Evolutionary conservation across 2,329 filamentous ascomycete genomes (phyloP).

Genomic region (Bipolaris gigantea): DNA sequence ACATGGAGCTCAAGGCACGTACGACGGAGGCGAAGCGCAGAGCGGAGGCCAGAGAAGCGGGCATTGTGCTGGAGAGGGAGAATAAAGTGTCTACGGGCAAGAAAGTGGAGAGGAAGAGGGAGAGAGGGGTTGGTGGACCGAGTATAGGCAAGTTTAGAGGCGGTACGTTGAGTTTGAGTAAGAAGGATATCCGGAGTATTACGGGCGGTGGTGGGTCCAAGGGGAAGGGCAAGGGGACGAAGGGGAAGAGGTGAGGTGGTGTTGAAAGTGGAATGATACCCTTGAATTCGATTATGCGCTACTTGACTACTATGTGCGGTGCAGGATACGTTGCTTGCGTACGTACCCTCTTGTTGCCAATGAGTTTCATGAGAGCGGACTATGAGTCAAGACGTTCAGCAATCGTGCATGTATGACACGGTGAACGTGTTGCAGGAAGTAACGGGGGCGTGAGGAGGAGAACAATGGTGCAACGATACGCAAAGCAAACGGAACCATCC

Average conservation of each 20-base stretch:
- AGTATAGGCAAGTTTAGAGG: conserved; percentile 78
- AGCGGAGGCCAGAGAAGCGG: conserved; percentile 83
- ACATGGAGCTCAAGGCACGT: conserved; percentile 71
- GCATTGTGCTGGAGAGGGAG: conserved; percentile 76
- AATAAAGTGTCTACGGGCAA: conserved; percentile 40
- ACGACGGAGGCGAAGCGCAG: conserved; percentile 71
- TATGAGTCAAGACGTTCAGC: too few species aligned
- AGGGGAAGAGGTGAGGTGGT: conserved; percentile 2
- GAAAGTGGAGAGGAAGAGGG: conserved; percentile 54
- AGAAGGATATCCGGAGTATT: conserved; percentile 73
- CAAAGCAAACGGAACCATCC: too few species aligned
- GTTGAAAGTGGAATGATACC: background rate
- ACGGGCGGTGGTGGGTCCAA: conserved; percentile 51
- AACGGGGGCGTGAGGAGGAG: too few species aligned
- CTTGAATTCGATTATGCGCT: too few species aligned
- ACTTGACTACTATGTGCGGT: too few species aligned
- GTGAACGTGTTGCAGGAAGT: too few species aligned
- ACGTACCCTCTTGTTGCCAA: too few species aligned
- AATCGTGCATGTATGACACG: too few species aligned
- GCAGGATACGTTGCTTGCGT: too few species aligned
- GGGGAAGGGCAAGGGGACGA: conserved; percentile 18
- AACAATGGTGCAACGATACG: too few species aligned
- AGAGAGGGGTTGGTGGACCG: conserved; percentile 71
- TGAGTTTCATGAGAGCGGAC: too few species aligned
- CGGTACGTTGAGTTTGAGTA: conserved; percentile 77